Base-by-base conservation (phyloP, 257 asterid species). In the Gardenia jasminoides region DNA sequence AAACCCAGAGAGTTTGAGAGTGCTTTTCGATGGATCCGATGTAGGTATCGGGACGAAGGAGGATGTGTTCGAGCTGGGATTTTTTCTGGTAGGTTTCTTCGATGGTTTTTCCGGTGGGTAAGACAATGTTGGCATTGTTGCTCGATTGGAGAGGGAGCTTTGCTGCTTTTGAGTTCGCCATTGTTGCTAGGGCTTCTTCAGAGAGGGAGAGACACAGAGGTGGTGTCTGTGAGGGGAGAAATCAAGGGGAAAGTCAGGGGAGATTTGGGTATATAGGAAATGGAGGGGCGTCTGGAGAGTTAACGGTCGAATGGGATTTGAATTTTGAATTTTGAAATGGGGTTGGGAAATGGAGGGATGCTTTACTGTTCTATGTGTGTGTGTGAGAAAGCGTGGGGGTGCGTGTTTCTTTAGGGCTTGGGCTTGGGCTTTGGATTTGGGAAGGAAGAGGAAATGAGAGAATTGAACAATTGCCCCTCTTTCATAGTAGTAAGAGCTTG, bases 21-120 rank as follows among this genome's bases (percentile, higher is more conserved):
- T 96, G 97, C 46, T 92, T 93, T 72, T 93, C 98, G 2, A 96
- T 88, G 31, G 99, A 96, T 2, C 98, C 99, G 13, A 96, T 90
- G 87, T 96, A 96, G 12, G 99, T 96, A 76, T 96, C 99, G 0
- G 99, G 99, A 0, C 97, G 94, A 80, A 96, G 94, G 71, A 96
- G 97, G 86, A 96, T 96, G 90, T 96, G 99, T 33, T 96, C 99
- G 76, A 96, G 98, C 85, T 96, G 99, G 6, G 98, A 81, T 59
- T 96, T 96, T 76, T 96, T 93, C 88, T 96, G 99, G 89, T 96
- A 96, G 58, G 89, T 88, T 84, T 96, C 94, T 68, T 96, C 99
- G 77, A 96, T 93, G 33, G 97, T 93, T 78, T 93, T 96, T 28
- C 85, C 89, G 31, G 74, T 83, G 28, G 65, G 86, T 10, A 33